Evolutionary conservation across 495 filamentous ascomycete species (phyloP).

Genomic region (Penicillium roqueforti): DNA sequence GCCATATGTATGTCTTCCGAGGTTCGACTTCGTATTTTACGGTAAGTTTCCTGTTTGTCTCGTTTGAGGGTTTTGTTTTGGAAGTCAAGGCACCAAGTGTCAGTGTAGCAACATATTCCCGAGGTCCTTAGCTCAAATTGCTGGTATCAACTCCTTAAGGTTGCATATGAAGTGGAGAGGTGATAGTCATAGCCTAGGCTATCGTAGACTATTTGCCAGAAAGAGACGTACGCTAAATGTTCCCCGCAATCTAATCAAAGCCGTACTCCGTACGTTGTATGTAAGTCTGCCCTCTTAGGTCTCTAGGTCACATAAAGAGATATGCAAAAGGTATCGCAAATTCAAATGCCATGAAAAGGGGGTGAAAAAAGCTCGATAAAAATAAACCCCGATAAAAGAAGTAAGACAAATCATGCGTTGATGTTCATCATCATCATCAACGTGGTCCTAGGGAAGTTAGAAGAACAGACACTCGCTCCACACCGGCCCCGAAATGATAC

Average conservation of each 20-base stretch:
- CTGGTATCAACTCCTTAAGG: not conserved
- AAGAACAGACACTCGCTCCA: not conserved
- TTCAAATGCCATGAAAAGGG: not conserved
- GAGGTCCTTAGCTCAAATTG: not conserved
- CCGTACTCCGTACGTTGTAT: not conserved
- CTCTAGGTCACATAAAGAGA: conserved; percentile 1
- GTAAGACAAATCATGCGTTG: not conserved
- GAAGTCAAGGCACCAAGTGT: not conserved
- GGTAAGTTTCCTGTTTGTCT: not conserved
- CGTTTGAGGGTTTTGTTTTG: not conserved
- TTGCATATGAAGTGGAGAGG: not conserved
- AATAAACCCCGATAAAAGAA: not conserved
- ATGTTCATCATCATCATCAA: conserved; percentile 6
- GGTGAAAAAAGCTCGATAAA: not conserved
- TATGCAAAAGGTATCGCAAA: conserved; percentile 9
- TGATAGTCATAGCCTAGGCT: no score
- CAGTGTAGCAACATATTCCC: not conserved
- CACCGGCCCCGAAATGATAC: conserved; percentile 10
- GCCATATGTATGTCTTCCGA: not conserved
- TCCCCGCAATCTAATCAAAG: conserved; percentile 2
- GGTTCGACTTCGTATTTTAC: no score
- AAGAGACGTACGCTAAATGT: not conserved
- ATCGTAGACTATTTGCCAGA: no score
- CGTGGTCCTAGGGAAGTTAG: not conserved
- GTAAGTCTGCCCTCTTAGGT: not conserved